Base-by-base conservation (phyloP, 768 basidiomycete species). In the Psilocybe subaeruginosa region DNA sequence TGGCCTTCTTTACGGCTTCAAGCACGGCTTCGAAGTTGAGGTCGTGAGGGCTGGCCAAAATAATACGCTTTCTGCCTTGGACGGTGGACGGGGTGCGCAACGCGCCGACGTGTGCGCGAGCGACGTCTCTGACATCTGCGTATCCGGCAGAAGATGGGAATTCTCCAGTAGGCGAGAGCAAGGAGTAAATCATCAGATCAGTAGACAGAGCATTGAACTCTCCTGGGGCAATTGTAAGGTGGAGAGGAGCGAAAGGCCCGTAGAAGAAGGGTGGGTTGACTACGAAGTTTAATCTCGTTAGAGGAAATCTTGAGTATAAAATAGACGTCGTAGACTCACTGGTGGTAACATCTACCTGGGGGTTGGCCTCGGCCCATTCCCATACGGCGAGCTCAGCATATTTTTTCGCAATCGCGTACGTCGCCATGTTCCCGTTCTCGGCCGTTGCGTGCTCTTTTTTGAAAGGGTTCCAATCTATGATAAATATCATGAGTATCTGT, bases 311-410 rank as follows among this genome's bases (percentile, higher is more conserved):
- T 7, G 17, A 9, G 29, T 5, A 35, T 11, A 53, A 17, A 39
- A 19, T 1, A 29, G 7, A 29, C 8, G 11, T 23, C 12, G 5
- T 30, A 11, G 8, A 65, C 73, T 54, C 63, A 81, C 79, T 51
- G 3, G 75, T 72, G 1, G 76, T 77, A 56, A 80, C 68, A 23
- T 79, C 77, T 33, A 79, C 64, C 43, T 79, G 64, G 0, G 76
- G 75, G 60, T 81, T 74, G 30, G 72, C 70, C 9, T 77, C 77
- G 4, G 73, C 77, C 68, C 75, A 79, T 30, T 78, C 71, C 79
- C 80, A 80, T 11, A 77, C 72, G 2, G 76, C 78, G 11, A 67
- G 65, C 58, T 82, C 80, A 0, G 79, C 74, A 16, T 74, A 66
- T 6, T 70, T 76, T 64, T 82, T 83, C 8, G 80, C 69, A 6